Evolutionary conservation across 1,139 yeast genomes (phyloP).

Genomic region (Yamadazyma oceani): DNA sequence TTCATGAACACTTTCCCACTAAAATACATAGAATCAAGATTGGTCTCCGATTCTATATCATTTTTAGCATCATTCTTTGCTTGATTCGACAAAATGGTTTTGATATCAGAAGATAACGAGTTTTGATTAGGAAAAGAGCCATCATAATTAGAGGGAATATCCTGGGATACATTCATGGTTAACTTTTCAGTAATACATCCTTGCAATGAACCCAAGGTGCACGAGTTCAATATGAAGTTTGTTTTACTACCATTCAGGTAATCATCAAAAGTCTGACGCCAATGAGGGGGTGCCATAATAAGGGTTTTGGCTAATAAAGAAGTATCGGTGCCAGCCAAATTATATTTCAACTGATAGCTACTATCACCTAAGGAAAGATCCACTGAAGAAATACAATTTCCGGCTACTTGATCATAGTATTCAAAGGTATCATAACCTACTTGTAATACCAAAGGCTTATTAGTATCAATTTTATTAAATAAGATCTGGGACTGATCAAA

Average conservation of each 20-base stretch:
- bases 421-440: slow-evolving; percentile 41
- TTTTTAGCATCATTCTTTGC: slow-evolving; percentile 39
- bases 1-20: slow-evolving; percentile 65
- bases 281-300: slow-evolving; percentile 69
- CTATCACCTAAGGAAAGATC: slow-evolving; percentile 27
- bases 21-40: slow-evolving; percentile 51
- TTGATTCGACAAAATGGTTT: slow-evolving; percentile 31
- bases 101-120: slow-evolving; percentile 17
- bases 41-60: slow-evolving; percentile 47
- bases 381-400: slow-evolving; percentile 44
- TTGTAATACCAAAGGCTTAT: slow-evolving; percentile 52
- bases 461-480: slow-evolving; percentile 29
- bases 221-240: slow-evolving; percentile 47
- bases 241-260: slow-evolving; percentile 36
- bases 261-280: slow-evolving; percentile 45
- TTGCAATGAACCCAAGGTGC: slow-evolving; percentile 60
- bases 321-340: slow-evolving; percentile 50
- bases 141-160: not conserved
- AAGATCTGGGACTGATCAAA: slow-evolving; percentile 7
- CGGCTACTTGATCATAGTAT: slow-evolving; percentile 59
- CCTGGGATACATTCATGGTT: slow-evolving; percentile 25
- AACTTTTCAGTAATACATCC: slow-evolving; percentile 53
- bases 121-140: slow-evolving; percentile 9
- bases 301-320: slow-evolving; percentile 49
- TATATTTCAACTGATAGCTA: slow-evolving; percentile 49